Base-by-base conservation (phyloP, 192 early-diverging fungal genomes). In the Backusella westeae region DNA sequence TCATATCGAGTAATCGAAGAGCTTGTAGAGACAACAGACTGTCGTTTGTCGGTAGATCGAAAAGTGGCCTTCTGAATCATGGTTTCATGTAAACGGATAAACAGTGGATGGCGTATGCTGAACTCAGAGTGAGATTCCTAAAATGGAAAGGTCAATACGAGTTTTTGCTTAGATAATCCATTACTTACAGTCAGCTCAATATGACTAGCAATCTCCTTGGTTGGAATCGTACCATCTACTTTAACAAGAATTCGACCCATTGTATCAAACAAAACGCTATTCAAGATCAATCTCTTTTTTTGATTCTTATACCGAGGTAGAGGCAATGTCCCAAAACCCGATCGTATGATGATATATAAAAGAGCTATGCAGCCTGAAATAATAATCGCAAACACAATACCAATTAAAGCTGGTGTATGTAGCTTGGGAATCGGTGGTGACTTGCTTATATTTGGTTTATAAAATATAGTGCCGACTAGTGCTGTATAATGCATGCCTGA, bases 401-500 rank as follows among this genome's bases (percentile, higher is more conserved):
- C 72, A 68, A 78, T 73, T 9, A 78, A 41, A 39, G 49, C 74
- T 6, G 66, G 39, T 9, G 74, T 76, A 1, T 44, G 23, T 1
- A 76, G 34, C 8, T 34, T 29, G 9, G 78, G 75, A 19, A 42
- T 56, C 6, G 80, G 73, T 35, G 79, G 77, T 56, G 26, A 21
- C 10, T 4, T 29, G n/a, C 8, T 59, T 34, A 52, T 32, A 59
- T 75, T 59, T 12, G 68, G 49, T 15, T 49, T 36, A 39, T 73
- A 78, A 77, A 83, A 85, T 17, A 42, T 32, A 29, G 84, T 85
- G 0, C 84, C 84, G 9, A 67, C 76, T 34, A 77, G 59, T 4
- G 78, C 78, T 7, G 72, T 80, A 35, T 76, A 85, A 67, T 85
- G 84, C 78, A 83, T 81, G 1, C 79, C 84, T 79, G 67, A 23